These are phyloP conservation scores for Backusella tuberculispora DNA, from an alignment of 192 early-diverging fungal species.

Conservation along the genomic window DNA sequence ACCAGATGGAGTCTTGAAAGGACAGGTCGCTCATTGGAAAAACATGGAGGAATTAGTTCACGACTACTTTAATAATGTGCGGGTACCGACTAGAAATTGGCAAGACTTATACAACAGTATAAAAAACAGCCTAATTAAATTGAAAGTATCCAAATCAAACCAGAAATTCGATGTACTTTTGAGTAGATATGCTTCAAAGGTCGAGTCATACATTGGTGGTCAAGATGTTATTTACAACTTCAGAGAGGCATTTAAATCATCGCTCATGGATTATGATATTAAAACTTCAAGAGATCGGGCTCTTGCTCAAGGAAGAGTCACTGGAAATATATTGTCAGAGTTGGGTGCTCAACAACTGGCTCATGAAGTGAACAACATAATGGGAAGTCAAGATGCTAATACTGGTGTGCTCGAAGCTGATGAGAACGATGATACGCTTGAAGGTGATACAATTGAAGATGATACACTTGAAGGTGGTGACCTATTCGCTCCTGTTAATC, in stretches of 20 bases:
- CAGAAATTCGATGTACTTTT: background rate
- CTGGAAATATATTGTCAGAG: background rate
- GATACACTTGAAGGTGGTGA: background rate
- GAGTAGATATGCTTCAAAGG: slow-evolving; percentile 7
- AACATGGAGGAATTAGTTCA: background rate
- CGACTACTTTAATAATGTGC: slow-evolving; percentile 9
- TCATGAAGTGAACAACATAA: background rate
- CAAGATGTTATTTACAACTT: slow-evolving; percentile 7
- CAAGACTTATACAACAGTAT: background rate
- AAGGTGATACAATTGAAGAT: background rate
- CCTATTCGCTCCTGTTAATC: background rate
- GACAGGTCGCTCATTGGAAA: slow-evolving; percentile 1
- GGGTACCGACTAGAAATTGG: background rate
- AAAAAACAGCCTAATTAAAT: background rate
- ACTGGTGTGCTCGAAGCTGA: background rate
- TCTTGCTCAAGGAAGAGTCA: background rate
- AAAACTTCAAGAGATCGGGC: slow-evolving; percentile 9
- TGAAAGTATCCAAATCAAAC: background rate
- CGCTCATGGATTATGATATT: background rate
- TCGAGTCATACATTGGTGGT: background rate
- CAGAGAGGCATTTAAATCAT: background rate
- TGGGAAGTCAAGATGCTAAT: slow-evolving; percentile 9
- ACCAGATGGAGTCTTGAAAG: background rate
- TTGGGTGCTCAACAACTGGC: background rate
- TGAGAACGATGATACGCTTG: background rate